Evolutionary conservation across 768 basidiomycete species (phyloP).

Genomic region (Suillus placidus): DNA sequence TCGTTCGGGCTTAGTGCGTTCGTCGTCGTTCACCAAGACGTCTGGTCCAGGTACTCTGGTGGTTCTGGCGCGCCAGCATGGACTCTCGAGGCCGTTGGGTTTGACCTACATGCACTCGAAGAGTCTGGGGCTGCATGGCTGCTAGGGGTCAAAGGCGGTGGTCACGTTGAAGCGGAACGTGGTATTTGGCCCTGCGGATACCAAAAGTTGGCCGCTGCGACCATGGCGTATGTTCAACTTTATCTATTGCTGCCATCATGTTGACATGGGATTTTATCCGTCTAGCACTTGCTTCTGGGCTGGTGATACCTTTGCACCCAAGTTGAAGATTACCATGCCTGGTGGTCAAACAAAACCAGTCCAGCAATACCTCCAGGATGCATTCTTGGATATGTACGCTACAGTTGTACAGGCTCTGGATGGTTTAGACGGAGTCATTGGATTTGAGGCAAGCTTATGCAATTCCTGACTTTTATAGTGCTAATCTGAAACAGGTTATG

Average conservation of each 20-base stretch:
- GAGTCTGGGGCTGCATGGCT: slow-evolving; percentile 88
- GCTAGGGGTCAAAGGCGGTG: slow-evolving; percentile 73
- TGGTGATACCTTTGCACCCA: slow-evolving; percentile 83
- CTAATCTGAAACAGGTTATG: slow-evolving; percentile 61
- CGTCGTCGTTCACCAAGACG: slow-evolving; percentile 88
- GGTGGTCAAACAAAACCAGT: slow-evolving; percentile 59
- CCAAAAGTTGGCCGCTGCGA: slow-evolving; percentile 89
- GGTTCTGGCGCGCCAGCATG: slow-evolving; percentile 97
- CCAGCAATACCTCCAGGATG: slow-evolving; percentile 81
- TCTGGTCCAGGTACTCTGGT: slow-evolving; percentile 93
- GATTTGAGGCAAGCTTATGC: slow-evolving; percentile 74
- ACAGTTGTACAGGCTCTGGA: slow-evolving; percentile 67
- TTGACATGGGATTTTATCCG: neutral
- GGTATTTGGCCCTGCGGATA: slow-evolving; percentile 95
- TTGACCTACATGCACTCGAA: slow-evolving; percentile 80
- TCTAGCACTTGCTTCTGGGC: slow-evolving; percentile 91
- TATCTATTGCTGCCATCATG: slow-evolving; percentile 7
- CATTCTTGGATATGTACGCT: slow-evolving; percentile 80
- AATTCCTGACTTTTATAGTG: neutral
- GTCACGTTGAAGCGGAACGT: slow-evolving; percentile 74
- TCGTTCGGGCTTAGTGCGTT: slow-evolving; percentile 74
- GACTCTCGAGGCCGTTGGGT: slow-evolving; percentile 86
- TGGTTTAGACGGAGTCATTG: slow-evolving; percentile 77
- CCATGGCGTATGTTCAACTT: slow-evolving; percentile 73
- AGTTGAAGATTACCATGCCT: slow-evolving; percentile 54